Evolutionary conservation across 1,139 yeast species (phyloP), one percentile per base, ranked within the genome.

Genomic region (Saccharomycopsis phalli): DNA sequence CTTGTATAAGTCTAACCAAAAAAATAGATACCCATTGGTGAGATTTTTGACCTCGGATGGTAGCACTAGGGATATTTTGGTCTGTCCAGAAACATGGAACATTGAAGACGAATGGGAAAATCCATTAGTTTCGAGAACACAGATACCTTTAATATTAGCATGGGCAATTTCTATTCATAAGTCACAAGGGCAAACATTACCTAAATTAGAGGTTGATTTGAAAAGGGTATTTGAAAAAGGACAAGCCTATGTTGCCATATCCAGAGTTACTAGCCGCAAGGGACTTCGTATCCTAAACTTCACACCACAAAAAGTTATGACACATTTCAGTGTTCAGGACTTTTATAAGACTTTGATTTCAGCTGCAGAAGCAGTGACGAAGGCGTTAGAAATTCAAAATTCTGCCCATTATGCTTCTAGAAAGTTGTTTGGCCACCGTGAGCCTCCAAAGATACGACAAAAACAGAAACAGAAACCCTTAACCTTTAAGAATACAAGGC

Each of bases 111-210:
- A 73, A 41, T 61, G 65, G 31, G 78, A 76, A 21, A 62, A 59
- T 26, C 68, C 73, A 2, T 50, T 72, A 36, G 80, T 70, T 3
- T 61, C 74, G 13, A 66, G 94, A 48, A 61, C 64, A 0, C 95
- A 86, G 53, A 55, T 91, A 2, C 99, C 99, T 0, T 62, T 91
- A 39, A 80, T 87, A 52, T 63, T 88, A 14, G 95, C 98, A 0
- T 91, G 97, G 96, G 88, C 98, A 0, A 61, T 91, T 32, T 86
- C 96, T 0, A 88, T 91, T 38, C 99, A 91, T 57, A 91, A 91
- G 60, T 80, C 96, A 0, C 98, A 91, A 57, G 98, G 98, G 2
- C 98, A 93, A 57, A 88, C 98, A 0, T 62, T 91, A 37, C 81
- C 81, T 2, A 72, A 74, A 49, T 95, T 86, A 2, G 74, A 74